Conservation (phyloP, 169 alveolate genomes). For the Cryptosporidium felis region DNA sequence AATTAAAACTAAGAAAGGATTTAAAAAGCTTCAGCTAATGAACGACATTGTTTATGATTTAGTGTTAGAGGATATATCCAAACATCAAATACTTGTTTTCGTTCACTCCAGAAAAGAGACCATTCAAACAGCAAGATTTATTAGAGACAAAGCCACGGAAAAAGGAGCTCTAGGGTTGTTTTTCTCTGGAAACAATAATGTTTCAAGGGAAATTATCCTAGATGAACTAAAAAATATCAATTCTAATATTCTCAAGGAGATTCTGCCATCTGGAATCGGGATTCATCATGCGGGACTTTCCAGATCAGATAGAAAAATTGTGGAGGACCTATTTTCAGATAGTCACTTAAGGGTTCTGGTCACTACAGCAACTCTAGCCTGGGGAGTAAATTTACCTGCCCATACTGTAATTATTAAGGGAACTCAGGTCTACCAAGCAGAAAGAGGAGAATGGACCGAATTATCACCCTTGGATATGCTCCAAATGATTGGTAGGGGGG, state of each 20-base stretch:
- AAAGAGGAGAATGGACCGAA: constrained; percentile 97
- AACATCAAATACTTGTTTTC: constrained; percentile 94
- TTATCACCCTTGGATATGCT: constrained; percentile 97
- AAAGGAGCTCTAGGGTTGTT: constrained; percentile 86
- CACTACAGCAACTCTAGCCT: constrained; percentile 99
- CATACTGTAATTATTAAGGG: constrained; percentile 99
- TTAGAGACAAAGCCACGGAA: constrained; percentile 90
- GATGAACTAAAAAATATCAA: constrained; percentile 86
- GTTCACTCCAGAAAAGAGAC: constrained; percentile 99
- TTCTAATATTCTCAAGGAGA: constrained; percentile 91
- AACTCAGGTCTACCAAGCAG: constrained; percentile 97
- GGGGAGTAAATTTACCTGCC: constrained; percentile 99
- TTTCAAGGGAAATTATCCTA: constrained; percentile 89
- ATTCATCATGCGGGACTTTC: constrained; percentile 99
- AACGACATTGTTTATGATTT: constrained; percentile 94
- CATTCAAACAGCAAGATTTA: constrained; percentile 92
- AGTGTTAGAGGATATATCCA: constrained; percentile 83
- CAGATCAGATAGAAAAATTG: constrained; percentile 95
- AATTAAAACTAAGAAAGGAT: constrained; percentile 96
- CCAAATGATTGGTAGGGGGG: constrained; percentile 99
- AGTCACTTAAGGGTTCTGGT: constrained; percentile 95
- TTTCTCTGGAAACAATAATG: constrained; percentile 86
- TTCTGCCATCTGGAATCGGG: constrained; percentile 97
- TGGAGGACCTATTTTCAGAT: constrained; percentile 97
- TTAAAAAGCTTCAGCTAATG: constrained; percentile 92